Evolutionary conservation across 345 rosid species (phyloP), one percentile per base, ranked within the genome.

Genomic region (Brassica napus): DNA sequence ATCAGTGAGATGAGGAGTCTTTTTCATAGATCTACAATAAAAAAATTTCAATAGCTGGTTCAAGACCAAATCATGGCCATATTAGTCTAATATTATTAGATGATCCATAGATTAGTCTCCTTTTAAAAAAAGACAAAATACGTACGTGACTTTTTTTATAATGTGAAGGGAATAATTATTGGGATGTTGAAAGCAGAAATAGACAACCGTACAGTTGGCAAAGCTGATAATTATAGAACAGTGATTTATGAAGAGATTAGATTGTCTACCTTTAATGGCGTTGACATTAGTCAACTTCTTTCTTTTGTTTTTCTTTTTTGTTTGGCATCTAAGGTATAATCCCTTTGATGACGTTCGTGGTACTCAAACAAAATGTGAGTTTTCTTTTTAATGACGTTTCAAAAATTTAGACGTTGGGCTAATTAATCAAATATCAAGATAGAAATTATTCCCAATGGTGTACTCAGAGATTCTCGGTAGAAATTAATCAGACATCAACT

Each of bases 181-280:
- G 57, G 23, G 58, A 71, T 71, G 81, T 77, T 77, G 81, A 54
- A 71, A 70, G 76, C 15, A 52, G 31, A 63, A 63, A 49, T 23
- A 6, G 71, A 63, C 44, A 71, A 23, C 31, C 23, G 65, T 34
- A 52, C 7, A 63, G 71, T 70, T 71, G 70, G 71, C 31, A 64
- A 77, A 69, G 1, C 18, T 59, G 76, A 77, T 71, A 71, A 71
- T 3, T 52, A 52, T 35, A 31, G 75, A 64, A 16, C 57, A 77
- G 9, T 77, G 37, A 77, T 75, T 55, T 34, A 37, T 77, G 70
- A 23, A 34, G 14, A 62, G 58, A 77, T 77, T 70, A 52, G 71
- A 62, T 52, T 61, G 14, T 47, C 30, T 18, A 77, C 62, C 69
- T 77, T 49, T 24, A 34, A 10, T 7, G 75, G 64, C 2, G 65